Evolutionary conservation across 2,329 filamentous ascomycete species (phyloP), one percentile per base, ranked within the genome.

Genomic region (Verticillium nubilum): DNA sequence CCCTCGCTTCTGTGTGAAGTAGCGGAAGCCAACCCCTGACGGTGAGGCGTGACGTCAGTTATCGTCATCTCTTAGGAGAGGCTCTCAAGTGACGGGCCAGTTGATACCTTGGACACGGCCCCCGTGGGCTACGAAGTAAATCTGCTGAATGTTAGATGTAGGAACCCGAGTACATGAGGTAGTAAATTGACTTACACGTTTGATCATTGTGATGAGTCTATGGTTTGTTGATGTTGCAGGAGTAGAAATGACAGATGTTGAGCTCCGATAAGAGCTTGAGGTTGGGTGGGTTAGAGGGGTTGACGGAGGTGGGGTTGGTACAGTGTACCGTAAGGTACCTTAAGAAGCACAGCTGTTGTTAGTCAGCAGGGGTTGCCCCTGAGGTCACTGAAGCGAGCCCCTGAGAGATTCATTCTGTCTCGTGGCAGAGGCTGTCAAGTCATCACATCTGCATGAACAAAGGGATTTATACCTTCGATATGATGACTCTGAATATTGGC

Each of bases 41-140:
- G 33, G 42, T 15, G 23, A 55, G 29, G 33, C 12, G 56, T 58
- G 60, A 62, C 65, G 69, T 73, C 67, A 74, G 67, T 63, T 59
- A 47, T 52, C 17, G 15, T 26, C n/a, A 54, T 52, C 52, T 29
- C 12, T 25, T 57, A 17, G 37, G 54, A 31, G 52, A 53, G 52
- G 52, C 7, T 23, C 17, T 23, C 15, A 31, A n/a, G n/a, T 23
- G 31, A 10, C 7, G 7, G 31, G 17, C 53, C 23, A 7, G 57
- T 65, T 75, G 62, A 10, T 74, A 87, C 88, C 88, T 81, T 92
- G 88, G 13, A 92, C 89, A 42, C 65, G 65, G 15, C 80, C 80
- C 58, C 88, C 88, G 66, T 90, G 85, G 60, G 86, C 87, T 17
- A 83, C 74, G 68, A 87, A 89, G 65, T 84, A 85, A 31, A 87